Base-by-base conservation (phyloP, 179 eudicot genomes). In the Patellifolia procumbens region DNA sequence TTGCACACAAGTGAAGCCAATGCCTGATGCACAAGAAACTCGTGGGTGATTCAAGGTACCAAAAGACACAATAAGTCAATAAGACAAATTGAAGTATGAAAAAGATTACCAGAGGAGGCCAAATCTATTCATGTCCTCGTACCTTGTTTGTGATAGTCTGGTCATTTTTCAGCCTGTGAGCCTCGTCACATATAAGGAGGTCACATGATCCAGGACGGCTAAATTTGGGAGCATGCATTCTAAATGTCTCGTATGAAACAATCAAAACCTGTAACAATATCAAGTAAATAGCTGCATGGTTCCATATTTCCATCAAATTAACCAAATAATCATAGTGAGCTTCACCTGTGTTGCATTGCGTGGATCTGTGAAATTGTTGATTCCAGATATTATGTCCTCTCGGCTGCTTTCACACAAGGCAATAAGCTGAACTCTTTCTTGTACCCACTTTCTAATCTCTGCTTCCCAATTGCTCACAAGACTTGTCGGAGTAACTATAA, bases 401-500 rank as follows among this genome's bases (percentile, higher is more conserved):
- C 97, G 84, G 66, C 91, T 90, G 80, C 98, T 96, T 85, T 96
- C 99, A 84, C 98, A 93, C 17, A 94, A 83, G 42, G 99, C 97
- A 86, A 94, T 87, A 68, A 91, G 92, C 67, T 87, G 86, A 68
- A 96, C 90, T 88, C 92, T 90, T 24, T 86, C 92, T 69, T 96
- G 96, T 37, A 96, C 94, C 99, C 99, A 96, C 81, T 96, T 96
- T 60, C 80, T 83, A 42, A 96, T 94, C 86, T 96, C 99, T 75
- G 99, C 97, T 79, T 96, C 99, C 99, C 99, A 96, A 66, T 96
- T 96, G 77, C 98, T 92, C 48, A 96, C 99, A 73, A 96, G 92
- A 84, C 99, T 96, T 51, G 98, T 94, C 37, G 99, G 98, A 72
- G 99, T 96, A 45, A 96, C 99, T 81, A 96, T 91, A 73, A 96